Evolutionary conservation across 345 rosid species (phyloP), one percentile per base, ranked within the genome.

Genomic region (Conringia planisiliqua): DNA sequence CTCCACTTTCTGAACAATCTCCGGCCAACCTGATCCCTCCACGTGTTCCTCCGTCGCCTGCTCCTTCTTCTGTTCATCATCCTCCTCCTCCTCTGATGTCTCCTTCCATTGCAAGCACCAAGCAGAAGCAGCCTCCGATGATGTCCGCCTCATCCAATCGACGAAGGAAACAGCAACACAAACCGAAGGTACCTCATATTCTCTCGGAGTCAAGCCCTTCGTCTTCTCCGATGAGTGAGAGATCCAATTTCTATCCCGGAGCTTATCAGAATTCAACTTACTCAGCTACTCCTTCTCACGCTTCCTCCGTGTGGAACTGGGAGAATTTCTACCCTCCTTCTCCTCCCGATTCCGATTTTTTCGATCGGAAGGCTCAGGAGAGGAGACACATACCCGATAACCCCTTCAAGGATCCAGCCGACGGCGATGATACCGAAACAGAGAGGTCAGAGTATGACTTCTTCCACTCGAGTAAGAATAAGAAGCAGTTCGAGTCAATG

Each of bases 291-390:
- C 97, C 96, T 7, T 94, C 98, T 0, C 97, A 91, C 51, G 71
- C 97, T 1, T 94, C 98, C 57, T 94, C 98, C 32, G 83, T 86
- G 7, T 94, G 97, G 98, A 90, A 94, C 80, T 94, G 98, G 98
- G 98, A 94, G 55, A 88, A 91, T 66, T 88, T 91, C 75, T 83
- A 79, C 70, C 98, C 98, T 78, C 98, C 98, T 0, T 94, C 98
- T 0, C 98, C 98, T 36, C 98, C 98, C 0, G 92, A 85, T 78
- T 94, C 98, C 14, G 98, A 91, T 22, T 91, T 78, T 83, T 91
- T 90, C 79, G 65, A 86, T 1, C 79, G 44, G 57, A 86, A 83
- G 64, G 77, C 79, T 22, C 88, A 75, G 24, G 79, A 78, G 32
- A 76, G 43, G 54, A 72, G 46, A 4, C 81, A 67, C 0, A 71